Percentiles rank a stretch among this genome's conserved stretches.
Conservation (phyloP, 2,329 filamentous ascomycete genomes). For the Cyphellophora europaea region DNA sequence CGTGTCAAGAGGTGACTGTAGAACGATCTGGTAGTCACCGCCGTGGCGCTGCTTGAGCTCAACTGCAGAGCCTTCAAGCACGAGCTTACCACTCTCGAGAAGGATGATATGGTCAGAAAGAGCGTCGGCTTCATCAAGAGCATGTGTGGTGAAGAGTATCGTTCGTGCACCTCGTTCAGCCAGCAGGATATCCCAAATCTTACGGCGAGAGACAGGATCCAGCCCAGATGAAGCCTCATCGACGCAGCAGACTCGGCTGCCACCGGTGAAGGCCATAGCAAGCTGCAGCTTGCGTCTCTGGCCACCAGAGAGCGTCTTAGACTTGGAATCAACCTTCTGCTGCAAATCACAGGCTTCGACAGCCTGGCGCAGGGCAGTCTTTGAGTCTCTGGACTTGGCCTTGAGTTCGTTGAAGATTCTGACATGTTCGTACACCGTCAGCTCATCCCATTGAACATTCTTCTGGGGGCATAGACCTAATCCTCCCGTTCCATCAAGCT, state of each 20-base stretch:
- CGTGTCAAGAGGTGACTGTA: slow-evolving; percentile 47
- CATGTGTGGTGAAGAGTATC: slow-evolving; percentile 82
- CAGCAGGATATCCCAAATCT: slow-evolving; percentile 87
- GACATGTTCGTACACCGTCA: slow-evolving; percentile 79
- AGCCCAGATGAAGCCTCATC: slow-evolving; percentile 85
- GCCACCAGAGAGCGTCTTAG: slow-evolving; percentile 74
- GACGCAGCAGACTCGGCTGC: slow-evolving; percentile 75
- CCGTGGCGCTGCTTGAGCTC: slow-evolving; percentile 73
- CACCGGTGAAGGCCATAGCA: slow-evolving; percentile 88
- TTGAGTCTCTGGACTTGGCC: slow-evolving; percentile 46
- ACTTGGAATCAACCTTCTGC: slow-evolving; percentile 60
- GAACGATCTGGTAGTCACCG: slow-evolving; percentile 64
- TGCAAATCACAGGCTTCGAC: slow-evolving; percentile 58
- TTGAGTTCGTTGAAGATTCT: slow-evolving; percentile 75
- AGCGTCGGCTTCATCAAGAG: slow-evolving; percentile 83
- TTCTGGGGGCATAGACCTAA: slow-evolving; percentile 86
- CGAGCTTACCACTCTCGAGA: slow-evolving; percentile 73
- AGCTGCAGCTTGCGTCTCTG: slow-evolving; percentile 88
- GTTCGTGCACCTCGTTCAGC: slow-evolving; percentile 72
- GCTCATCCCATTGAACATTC: slow-evolving; percentile 83
- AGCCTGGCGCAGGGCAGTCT: slow-evolving; percentile 57
- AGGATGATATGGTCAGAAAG: slow-evolving; percentile 82
- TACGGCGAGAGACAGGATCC: slow-evolving; percentile 73
- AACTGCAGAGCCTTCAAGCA: slow-evolving; percentile 72
- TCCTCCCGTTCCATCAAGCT: slow-evolving; percentile 66